Evolutionary conservation across 192 early-diverging fungal species (phyloP), one percentile per base, ranked within the genome.

Genomic region (Bifiguratus adelaidae): DNA sequence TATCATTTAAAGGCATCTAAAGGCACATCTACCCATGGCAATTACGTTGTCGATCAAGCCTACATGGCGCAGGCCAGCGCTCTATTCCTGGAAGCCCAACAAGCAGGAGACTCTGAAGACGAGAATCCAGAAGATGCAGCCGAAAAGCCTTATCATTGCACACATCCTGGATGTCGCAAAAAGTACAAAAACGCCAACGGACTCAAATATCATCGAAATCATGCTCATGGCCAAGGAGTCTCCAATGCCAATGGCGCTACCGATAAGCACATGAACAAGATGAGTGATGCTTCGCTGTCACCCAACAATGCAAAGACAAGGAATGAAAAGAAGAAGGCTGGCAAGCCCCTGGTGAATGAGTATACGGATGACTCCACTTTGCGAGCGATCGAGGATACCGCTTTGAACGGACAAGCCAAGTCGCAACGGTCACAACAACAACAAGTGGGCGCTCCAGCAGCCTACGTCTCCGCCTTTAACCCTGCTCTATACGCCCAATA

Each of bases 1-100:
- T 88, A 88, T 50, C 86, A 88, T 36, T 68, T 86, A 12, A 71
- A 75, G 45, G 74, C 83, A 29, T 73, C 79, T 15, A 64, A 60
- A 28, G 61, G 56, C 1, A 47, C 66, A 0, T 54, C 56, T 1
- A 53, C 50, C 7, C 61, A 60, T 41, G 60, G 48, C 2, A 26
- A 26, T 20, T 26, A 26, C n/a, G 32, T 45, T 30, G 36, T 20
- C 4, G 21, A 32, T 23, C n/a, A n/a, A n/a, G n/a, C n/a, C n/a
- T n/a, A n/a, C n/a, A n/a, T n/a, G n/a, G n/a, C n/a, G n/a, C n/a
- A n/a, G n/a, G n/a, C n/a, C n/a, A n/a, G 16, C 37, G 37, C 16
- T 38, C 6, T 21, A 38, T 21, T 15, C 37, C 7, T 21, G 22
- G 50, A 33, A 21, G 48, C 35, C 19, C 29, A 34, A 38, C 8